A percentile compares a stretch with the other conserved stretches of the same genome.
Conservation (phyloP, 1,139 yeast species). For the Suhomyces atakaporum region DNA sequence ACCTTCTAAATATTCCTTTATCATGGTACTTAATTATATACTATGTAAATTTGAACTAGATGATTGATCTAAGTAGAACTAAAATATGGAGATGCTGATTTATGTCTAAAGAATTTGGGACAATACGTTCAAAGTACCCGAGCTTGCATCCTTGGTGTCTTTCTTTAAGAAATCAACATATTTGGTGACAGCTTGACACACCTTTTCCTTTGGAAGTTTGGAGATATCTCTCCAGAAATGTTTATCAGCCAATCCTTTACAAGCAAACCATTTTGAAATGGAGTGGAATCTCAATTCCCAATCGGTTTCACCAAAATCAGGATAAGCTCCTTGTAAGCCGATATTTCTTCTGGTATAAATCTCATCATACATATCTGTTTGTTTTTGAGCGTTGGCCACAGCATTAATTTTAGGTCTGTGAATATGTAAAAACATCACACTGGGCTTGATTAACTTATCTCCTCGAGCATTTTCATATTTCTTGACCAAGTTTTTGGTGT, state of each 20-base stretch:
- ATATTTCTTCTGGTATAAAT: constrained; percentile 18
- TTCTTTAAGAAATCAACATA: constrained; percentile 31
- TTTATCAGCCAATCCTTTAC: constrained; percentile 28
- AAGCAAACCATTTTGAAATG: constrained; percentile 36
- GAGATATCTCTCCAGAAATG: constrained; percentile 26
- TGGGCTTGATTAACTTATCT: constrained; percentile 21
- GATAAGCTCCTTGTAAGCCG: constrained; percentile 19
- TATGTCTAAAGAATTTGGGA: not conserved
- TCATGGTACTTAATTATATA: no score
- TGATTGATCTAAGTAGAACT: not conserved
- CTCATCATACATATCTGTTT: constrained; percentile 14
- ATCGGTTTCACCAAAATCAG: constrained; percentile 23
- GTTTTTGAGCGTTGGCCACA: constrained; percentile 23
- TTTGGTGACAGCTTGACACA: constrained; percentile 27
- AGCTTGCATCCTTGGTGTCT: constrained; percentile 17
- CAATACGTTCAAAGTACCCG: constrained; percentile 9
- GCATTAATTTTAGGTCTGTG: constrained; percentile 46
- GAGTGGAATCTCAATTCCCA: constrained; percentile 41
- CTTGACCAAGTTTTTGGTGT: constrained; percentile 23
- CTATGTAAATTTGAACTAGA: no score
- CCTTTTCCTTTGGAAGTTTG: constrained; percentile 22
- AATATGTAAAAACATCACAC: constrained; percentile 42
- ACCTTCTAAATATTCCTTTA: no score
- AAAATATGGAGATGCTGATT: not conserved
- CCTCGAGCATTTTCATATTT: constrained; percentile 14